A percentile compares a stretch with the other conserved stretches of the same genome.
Conservation (phyloP, 2,329 filamentous ascomycete species). For the Curvularia sp. region DNA sequence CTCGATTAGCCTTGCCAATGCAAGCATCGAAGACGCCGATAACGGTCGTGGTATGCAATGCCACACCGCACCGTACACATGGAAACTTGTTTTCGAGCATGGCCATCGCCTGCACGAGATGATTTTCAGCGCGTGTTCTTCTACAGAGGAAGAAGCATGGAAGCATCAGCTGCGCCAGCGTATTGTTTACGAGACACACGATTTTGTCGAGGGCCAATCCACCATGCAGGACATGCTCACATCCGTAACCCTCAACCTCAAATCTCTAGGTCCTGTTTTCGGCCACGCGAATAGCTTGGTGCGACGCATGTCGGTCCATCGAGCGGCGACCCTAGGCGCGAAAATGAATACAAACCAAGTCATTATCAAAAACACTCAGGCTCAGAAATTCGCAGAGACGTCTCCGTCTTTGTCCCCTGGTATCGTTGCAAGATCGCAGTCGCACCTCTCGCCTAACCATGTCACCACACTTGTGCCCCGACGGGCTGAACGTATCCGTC, state of each 20-base stretch:
- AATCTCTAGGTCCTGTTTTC: conserved; percentile 76
- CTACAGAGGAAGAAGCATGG: conserved; percentile 82
- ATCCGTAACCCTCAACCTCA: conserved; percentile 73
- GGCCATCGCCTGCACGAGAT: conserved; percentile 81
- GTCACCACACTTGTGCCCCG: conserved; percentile 76
- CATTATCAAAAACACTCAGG: conserved; percentile 84
- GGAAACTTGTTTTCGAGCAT: conserved; percentile 88
- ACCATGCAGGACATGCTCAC: conserved; percentile 63
- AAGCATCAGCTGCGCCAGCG: conserved; percentile 67
- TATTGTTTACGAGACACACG: conserved; percentile 58
- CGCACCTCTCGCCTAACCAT: conserved; percentile 71
- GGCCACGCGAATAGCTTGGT: conserved; percentile 71
- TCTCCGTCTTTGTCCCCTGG: conserved; percentile 53
- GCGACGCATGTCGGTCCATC: conserved; percentile 77
- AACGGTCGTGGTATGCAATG: conserved; percentile 85
- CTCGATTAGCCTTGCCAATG: conserved; percentile 71
- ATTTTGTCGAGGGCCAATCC: conserved; percentile 57
- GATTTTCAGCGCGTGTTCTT: conserved; percentile 84
- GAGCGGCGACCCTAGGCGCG: conserved; percentile 74
- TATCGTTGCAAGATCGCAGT: conserved; percentile 80
- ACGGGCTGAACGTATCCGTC: conserved; percentile 74
- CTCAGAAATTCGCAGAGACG: conserved; percentile 64
- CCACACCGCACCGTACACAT: conserved; percentile 83
- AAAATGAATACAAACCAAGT: conserved; percentile 75
- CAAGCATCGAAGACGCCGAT: conserved; percentile 73